These are phyloP conservation scores for Aspergillus sclerotiicarbonarius DNA, from an alignment of 495 filamentous ascomycete genomes.

Conservation along the genomic window DNA sequence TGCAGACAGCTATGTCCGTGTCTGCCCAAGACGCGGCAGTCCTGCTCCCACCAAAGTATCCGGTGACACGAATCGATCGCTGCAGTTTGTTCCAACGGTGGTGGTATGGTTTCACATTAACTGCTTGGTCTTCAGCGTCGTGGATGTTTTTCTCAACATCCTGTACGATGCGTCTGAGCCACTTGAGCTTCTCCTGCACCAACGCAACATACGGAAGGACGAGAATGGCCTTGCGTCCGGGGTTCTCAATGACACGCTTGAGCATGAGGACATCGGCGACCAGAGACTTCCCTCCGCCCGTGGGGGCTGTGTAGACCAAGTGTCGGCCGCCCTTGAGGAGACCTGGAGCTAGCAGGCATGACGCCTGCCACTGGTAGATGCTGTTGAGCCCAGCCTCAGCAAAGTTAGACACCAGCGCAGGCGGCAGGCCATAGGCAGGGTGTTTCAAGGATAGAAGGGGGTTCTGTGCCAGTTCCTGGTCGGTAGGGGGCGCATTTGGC, in stretches of 20 bases:
- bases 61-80: slow-evolving; percentile 59
- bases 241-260: slow-evolving; percentile 65
- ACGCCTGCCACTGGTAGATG: slow-evolving; percentile 85
- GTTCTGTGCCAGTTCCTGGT: slow-evolving; percentile 53
- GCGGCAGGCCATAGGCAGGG: slow-evolving; percentile 62
- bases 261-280: slow-evolving; percentile 76
- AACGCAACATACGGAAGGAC: slow-evolving; percentile 82
- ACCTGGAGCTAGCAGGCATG: slow-evolving; percentile 68
- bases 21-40: slow-evolving; percentile 66
- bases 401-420: slow-evolving; percentile 62
- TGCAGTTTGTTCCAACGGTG: slow-evolving; percentile 35
- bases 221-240: slow-evolving; percentile 66
- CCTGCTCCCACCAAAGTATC: slow-evolving; percentile 73
- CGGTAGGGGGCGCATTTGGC: slow-evolving; percentile 15
- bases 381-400: slow-evolving; percentile 58
- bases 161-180: slow-evolving; percentile 67
- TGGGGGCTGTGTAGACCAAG: slow-evolving; percentile 81
- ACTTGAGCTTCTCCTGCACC: slow-evolving; percentile 79
- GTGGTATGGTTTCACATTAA: slow-evolving; percentile 17
- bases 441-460: slow-evolving; percentile 63
- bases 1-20: slow-evolving; percentile 77
- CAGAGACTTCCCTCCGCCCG: slow-evolving; percentile 78
- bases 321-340: slow-evolving; percentile 65
- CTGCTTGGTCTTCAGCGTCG: slow-evolving; percentile 26
- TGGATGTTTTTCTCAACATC: slow-evolving; percentile 52